These are phyloP conservation scores for Talaromyces sp. DNA, from an alignment of 2,329 filamentous ascomycete genomes.

Conservation along the genomic window DNA sequence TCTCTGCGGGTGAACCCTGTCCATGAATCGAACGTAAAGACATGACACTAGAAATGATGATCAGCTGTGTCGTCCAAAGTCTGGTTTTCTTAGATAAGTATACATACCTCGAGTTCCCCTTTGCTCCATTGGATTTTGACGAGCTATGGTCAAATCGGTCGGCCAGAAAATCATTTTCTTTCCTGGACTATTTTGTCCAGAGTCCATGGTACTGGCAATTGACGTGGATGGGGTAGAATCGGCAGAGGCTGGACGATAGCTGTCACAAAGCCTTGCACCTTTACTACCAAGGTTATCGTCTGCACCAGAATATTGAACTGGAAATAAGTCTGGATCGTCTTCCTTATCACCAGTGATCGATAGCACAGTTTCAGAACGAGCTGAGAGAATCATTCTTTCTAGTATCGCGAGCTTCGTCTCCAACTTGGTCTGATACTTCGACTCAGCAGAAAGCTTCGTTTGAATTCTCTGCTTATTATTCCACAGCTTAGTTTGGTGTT, in stretches of 20 bases:
- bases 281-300: not conserved
- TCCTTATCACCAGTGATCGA: slow-evolving; percentile 38
- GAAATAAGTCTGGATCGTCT: slow-evolving; percentile 41
- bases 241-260: not conserved
- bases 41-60: slow-evolving; percentile 65
- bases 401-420: not conserved
- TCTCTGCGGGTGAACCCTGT: slow-evolving; percentile 54
- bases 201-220: not conserved
- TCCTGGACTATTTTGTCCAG: not conserved
- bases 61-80: not conserved
- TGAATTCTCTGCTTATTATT: not conserved
- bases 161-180: not conserved
- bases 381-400: slow-evolving; percentile 25
- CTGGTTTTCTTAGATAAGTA: no score
- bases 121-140: not conserved
- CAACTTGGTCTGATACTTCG: not conserved
- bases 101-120: not conserved
- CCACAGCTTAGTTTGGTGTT: no score
- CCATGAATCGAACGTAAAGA: slow-evolving; percentile 70
- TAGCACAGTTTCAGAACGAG: slow-evolving; percentile 35
- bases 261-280: not conserved
- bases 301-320: slow-evolving; percentile 28
- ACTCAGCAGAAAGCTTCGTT: not conserved
- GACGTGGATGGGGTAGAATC: not conserved
- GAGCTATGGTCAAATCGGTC: not conserved